These are phyloP conservation scores for Microascus cirrosus DNA, from an alignment of 2,329 filamentous ascomycete species.

Conservation along the genomic window DNA sequence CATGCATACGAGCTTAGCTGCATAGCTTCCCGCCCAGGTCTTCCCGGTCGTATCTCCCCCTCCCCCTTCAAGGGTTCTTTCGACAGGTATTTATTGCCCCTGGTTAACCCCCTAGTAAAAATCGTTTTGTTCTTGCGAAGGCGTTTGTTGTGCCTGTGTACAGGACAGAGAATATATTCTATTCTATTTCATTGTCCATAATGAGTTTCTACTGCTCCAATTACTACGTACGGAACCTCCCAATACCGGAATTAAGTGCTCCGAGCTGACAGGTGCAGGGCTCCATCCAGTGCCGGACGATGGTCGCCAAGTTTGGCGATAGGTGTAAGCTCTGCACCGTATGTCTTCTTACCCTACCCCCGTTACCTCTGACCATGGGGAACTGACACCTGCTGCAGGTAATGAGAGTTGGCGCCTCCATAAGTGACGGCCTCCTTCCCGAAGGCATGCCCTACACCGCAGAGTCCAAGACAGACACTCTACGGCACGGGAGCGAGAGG, in stretches of 20 bases:
- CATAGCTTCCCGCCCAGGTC: neutral
- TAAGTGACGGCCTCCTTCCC: conserved; percentile 3
- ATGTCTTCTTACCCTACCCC: conserved; percentile 5
- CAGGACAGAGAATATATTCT: neutral
- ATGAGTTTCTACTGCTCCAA: conserved; percentile 25
- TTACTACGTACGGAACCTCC: conserved; percentile 19
- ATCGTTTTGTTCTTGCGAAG: neutral
- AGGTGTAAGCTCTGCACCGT: conserved; percentile 23
- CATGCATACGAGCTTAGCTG: neutral
- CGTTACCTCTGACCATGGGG: neutral
- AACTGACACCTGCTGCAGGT: conserved; percentile 4
- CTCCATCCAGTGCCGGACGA: conserved; percentile 24
- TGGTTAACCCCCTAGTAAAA: neutral
- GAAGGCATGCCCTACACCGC: neutral
- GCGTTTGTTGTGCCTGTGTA: neutral
- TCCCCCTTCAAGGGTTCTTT: neutral
- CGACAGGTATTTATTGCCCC: neutral
- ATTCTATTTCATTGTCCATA: conserved; percentile 3
- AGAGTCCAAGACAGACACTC: neutral
- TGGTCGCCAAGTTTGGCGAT: conserved; percentile 22
- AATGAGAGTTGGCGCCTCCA: conserved; percentile 5
- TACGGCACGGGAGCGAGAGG: neutral
- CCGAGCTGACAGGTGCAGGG: conserved; percentile 12
- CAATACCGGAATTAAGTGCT: neutral
- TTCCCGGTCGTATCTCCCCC: neutral